Conservation (phyloP, 768 basidiomycete species). For the Mycena capillaripes region DNA sequence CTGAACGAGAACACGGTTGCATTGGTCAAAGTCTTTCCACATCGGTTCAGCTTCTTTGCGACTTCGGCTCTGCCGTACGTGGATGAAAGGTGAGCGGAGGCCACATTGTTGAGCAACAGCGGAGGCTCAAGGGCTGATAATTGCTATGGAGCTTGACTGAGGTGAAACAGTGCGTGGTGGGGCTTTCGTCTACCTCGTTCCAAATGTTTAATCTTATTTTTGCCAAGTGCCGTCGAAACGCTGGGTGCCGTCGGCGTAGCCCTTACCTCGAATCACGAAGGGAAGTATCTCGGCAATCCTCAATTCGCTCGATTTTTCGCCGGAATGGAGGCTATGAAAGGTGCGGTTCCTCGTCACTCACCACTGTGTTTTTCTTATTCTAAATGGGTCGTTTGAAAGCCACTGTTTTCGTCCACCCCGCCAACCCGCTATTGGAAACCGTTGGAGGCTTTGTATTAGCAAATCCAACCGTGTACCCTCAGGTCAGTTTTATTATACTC, state of each 20-base stretch:
- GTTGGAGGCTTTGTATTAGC: too few species aligned
- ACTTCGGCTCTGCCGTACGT: slow-evolving; percentile 22
- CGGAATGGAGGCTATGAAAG: slow-evolving; percentile 3
- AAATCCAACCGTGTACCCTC: too few species aligned
- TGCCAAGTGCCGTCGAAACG: slow-evolving; percentile 12
- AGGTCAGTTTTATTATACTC: background rate
- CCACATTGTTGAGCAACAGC: background rate
- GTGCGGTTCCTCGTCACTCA: slow-evolving; percentile 1
- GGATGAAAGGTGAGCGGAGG: slow-evolving; percentile 8
- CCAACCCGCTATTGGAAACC: too few species aligned
- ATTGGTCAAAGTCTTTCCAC: slow-evolving; percentile 16
- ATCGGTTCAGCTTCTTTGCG: slow-evolving; percentile 29
- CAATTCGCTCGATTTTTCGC: slow-evolving; percentile 14
- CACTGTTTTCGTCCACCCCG: too few species aligned
- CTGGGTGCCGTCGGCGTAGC: slow-evolving; percentile 22
- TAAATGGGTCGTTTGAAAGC: slow-evolving; percentile 7
- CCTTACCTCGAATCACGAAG: slow-evolving; percentile 31
- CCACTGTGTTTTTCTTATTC: background rate
- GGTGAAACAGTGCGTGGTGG: background rate
- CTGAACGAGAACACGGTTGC: slow-evolving; percentile 30
- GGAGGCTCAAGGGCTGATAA: background rate
- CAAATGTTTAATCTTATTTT: background rate
- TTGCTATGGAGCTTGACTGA: slow-evolving; percentile 3
- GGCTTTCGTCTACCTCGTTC: too few species aligned
- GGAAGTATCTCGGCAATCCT: slow-evolving; percentile 28